Percentiles rank a stretch among this genome's conserved stretches.
Evolutionary conservation across 495 filamentous ascomycete species (phyloP).

Genomic region (Trichoderma parareesei): DNA sequence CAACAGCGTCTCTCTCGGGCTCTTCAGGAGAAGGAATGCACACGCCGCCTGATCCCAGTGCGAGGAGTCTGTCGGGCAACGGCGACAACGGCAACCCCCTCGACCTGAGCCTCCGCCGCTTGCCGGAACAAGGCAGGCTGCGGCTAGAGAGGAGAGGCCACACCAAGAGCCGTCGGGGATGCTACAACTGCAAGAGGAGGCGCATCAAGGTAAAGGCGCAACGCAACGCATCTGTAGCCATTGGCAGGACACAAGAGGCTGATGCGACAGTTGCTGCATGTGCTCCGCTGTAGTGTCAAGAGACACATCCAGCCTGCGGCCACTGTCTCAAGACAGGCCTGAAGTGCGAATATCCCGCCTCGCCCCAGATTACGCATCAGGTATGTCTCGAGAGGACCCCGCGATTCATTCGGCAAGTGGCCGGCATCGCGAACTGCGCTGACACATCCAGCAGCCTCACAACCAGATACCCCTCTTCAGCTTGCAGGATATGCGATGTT

Average conservation of each 20-base stretch:
- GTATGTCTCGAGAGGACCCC: conserved; percentile 15
- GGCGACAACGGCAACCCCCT: not conserved
- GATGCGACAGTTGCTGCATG: not conserved
- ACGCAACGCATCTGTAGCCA: not conserved
- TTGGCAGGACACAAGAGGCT: not conserved
- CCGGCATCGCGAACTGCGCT: not conserved
- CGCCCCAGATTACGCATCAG: conserved; percentile 35
- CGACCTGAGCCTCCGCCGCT: not conserved
- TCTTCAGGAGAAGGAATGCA: conserved; percentile 1
- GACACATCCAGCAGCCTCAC: conserved; percentile 24
- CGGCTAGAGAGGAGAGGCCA: conserved; percentile 41
- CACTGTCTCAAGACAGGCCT: conserved; percentile 51
- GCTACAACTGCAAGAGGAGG: conserved; percentile 56
- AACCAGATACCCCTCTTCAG: conserved; percentile 42
- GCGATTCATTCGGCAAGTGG: not conserved
- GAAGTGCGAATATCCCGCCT: conserved; percentile 48
- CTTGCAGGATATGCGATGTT: conserved; percentile 52
- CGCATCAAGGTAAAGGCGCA: conserved; percentile 46
- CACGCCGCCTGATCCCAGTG: not conserved
- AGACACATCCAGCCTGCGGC: conserved; percentile 47
- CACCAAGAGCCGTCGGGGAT: conserved; percentile 55
- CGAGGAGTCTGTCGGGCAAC: not conserved
- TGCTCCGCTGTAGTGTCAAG: conserved; percentile 40
- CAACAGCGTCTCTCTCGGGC: conserved; percentile 2
- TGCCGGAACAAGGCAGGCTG: conserved; percentile 17